Evolutionary conservation across 75 land plant genomes (phyloP).

Genomic region (Cupressus sempervirens): DNA sequence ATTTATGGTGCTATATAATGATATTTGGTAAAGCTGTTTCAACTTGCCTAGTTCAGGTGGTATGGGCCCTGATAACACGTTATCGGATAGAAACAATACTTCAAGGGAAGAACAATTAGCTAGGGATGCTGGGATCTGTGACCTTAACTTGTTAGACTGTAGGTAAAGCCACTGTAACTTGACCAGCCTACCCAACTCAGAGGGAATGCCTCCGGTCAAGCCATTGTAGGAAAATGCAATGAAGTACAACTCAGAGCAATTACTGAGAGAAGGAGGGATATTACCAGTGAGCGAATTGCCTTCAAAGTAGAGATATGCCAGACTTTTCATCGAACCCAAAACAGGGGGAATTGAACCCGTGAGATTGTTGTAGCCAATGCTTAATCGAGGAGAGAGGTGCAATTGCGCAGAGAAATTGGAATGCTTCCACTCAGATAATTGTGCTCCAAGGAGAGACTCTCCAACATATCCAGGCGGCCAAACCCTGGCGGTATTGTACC

Average conservation of each 20-base stretch:
- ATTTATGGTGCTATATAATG: constrained; percentile 57
- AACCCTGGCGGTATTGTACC: too few relatives aligned
- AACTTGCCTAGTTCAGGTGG: constrained; percentile 35
- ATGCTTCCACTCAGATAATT: too few relatives aligned
- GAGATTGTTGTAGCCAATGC: too few relatives aligned
- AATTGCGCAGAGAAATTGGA: too few relatives aligned
- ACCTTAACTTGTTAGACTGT: constrained; percentile 36
- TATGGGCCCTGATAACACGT: constrained; percentile 43
- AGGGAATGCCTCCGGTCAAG: constrained; percentile 50
- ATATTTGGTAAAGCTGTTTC: constrained; percentile 30
- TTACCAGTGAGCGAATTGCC: too few relatives aligned
- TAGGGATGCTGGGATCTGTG: constrained; percentile 54
- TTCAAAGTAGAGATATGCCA: too few relatives aligned
- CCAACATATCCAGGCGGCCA: too few relatives aligned
- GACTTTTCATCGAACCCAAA: too few relatives aligned
- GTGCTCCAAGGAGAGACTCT: too few relatives aligned
- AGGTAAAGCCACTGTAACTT: constrained; percentile 32
- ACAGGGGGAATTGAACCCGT: background rate
- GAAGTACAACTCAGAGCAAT: too few relatives aligned
- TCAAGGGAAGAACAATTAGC: constrained; percentile 39
- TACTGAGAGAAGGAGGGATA: too few relatives aligned
- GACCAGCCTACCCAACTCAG: constrained; percentile 35
- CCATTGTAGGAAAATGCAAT: background rate
- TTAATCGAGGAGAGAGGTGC: too few relatives aligned
- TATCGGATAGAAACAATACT: constrained; percentile 28